Evolutionary conservation across 2,329 filamentous ascomycete species (phyloP).

Genomic region (Calonectria honghensis): DNA sequence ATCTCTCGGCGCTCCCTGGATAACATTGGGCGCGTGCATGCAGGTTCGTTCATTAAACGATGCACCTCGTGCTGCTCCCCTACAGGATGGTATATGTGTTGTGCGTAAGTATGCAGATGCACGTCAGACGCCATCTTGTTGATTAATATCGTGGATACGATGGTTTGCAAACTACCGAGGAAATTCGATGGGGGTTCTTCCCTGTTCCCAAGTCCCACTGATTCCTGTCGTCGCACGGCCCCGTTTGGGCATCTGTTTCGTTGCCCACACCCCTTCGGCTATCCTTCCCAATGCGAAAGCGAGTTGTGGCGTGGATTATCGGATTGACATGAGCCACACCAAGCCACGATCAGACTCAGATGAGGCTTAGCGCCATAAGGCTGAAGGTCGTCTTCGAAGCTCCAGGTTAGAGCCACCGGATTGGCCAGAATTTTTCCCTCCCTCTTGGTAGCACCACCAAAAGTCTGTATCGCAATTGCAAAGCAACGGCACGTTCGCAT

Average conservation of each 20-base stretch:
- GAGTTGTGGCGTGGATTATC: slow-evolving; percentile 13
- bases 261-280: neutral
- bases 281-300: neutral
- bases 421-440: slow-evolving; percentile 32
- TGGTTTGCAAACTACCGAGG: slow-evolving; percentile 26
- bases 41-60: slow-evolving; percentile 36
- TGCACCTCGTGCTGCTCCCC: slow-evolving; percentile 18
- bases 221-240: slow-evolving; percentile 23
- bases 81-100: slow-evolving; percentile 25
- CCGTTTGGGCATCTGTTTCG: neutral
- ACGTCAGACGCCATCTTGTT: slow-evolving; percentile 41
- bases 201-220: slow-evolving; percentile 20
- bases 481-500: neutral
- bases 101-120: slow-evolving; percentile 32
- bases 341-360: slow-evolving; percentile 17
- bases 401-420: slow-evolving; percentile 18
- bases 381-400: slow-evolving; percentile 18
- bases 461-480: slow-evolving; percentile 7
- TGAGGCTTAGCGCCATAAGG: slow-evolving; percentile 30
- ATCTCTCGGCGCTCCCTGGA: neutral
- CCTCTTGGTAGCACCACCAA: slow-evolving; percentile 9
- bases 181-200: slow-evolving; percentile 14
- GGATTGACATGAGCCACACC: slow-evolving; percentile 28
- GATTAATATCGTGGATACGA: slow-evolving; percentile 32
- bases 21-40: slow-evolving; percentile 2